Evolutionary conservation across 345 rosid genomes (phyloP), one percentile per base, ranked within the genome.

Genomic region (Melastoma malabathricum): DNA sequence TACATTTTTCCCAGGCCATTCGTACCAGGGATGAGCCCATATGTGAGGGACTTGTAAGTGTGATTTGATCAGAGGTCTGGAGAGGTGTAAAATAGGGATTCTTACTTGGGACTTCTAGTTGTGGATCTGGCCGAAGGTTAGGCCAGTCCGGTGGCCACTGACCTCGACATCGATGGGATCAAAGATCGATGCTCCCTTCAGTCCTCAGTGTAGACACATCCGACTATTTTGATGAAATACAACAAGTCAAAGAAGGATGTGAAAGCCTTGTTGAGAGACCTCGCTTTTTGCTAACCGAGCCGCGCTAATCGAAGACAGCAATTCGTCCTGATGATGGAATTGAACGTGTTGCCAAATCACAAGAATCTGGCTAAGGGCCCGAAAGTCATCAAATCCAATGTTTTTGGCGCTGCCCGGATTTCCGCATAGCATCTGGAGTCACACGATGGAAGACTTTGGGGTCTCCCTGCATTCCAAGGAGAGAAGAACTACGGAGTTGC

Each of bases 31-130:
- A 18, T 66, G 76, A 86, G 72, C 84, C 81, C 55, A 51, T 77
- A 1, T 86, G 93, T 70, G 96, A 93, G 48, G 79, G 96, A 52
- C 87, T 93, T 14, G 60, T 86, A 47, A 93, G 93, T 86, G 22
- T 68, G 76, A 53, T 86, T 83, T 27, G 72, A 81, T 60, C 66
- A 69, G 56, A 70, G 56, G 71, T 77, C 73, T 2, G 83, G 96
- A 53, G 83, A 81, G 53, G 80, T 86, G 6, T 86, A 83, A 55
- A 81, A 81, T 8, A 89, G 89, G 0, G 96, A 86, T 69, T 92
- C 92, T 0, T 86, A 83, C 66, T 73, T 73, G 18, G 93, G 96
- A 44, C 62, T 86, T 34, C 65, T 62, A 29, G 69, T 75, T 1
- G 89, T 79, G 25, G 93, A 93, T 29, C 78, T 89, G 22, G 46